Base-by-base conservation (phyloP, 23 red algal genomes). In the Chondrus crispus region DNA sequence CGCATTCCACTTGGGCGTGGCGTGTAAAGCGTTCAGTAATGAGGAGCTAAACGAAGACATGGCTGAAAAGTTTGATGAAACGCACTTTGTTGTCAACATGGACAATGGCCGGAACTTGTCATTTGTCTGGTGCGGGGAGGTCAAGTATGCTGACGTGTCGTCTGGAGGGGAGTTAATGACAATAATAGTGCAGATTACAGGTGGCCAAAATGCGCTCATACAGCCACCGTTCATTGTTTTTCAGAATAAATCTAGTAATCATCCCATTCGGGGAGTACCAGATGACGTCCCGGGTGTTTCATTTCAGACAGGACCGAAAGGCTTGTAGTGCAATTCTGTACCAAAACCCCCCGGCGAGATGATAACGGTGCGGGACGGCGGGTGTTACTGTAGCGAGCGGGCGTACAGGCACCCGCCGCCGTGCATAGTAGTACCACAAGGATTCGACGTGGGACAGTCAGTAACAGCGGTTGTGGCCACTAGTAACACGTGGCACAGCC, bases 61-160 rank as follows among this genome's bases (percentile, higher is more conserved):
- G 5, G 38, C 68, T 9, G 40, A 45, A 3, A 85, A 85, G n/a
- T 47, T 54, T 2, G 81, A 68, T 26, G 55, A 85, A 48, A 85
- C 81, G 5, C 38, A 63, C 55, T 85, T 85, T 10, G 47, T 43
- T 18, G 60, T 85, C 22, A 85, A 85, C 19, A 68, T 63, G 81
- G 81, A 85, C n/a, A 68, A 85, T 37, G 48, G 41, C 22, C 62
- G 41, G 14, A 85, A 12, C 3, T 40, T 84, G 26, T 4, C 51
- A n/a, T 32, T 84, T 52, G 29, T 63, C 4, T 24, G 80, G 35
- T n/a, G 46, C 2, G 26, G 4, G 55, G 46, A 26, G 46, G 80
- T 84, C 32, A 3, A 40, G 14, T 84, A 84, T 43, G 57, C 57
- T 3, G 76, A 81, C 38, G 51, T 58, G 5, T 32, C 45, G 3